Evolutionary conservation across 768 basidiomycete species (phyloP), one percentile per base, ranked within the genome.

Genomic region (Coprinopsis strossmayeri): DNA sequence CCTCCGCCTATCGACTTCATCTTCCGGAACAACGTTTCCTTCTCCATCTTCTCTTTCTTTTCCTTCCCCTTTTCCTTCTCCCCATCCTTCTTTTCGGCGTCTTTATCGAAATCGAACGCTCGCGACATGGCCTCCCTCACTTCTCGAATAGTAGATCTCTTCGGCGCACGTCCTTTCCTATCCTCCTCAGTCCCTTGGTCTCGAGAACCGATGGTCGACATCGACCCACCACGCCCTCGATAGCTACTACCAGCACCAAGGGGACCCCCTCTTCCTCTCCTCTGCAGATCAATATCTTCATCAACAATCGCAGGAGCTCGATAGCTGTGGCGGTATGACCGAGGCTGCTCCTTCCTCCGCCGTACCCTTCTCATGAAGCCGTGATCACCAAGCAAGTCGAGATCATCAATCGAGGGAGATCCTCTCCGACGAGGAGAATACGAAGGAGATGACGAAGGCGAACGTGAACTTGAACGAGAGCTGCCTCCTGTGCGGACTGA

Each of bases 241-340:
- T 4, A 12, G 18, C 11, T 11, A 3, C 39, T 17, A 23, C 20
- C 17, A 15, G 15, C 34, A 12, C 38, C 39, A 40, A 49, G 3
- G 15, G 34, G 38, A 26, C 28, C 25, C 5, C 38, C 24, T 12
- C 48, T 49, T 20, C 48, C 37, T 20, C 46, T 39, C 25, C 35
- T n/a, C 18, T 9, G 40, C 11, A 27, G 12, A 30, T 45, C 27
- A 20, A 34, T 7, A 12, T 20, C 45, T 20, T 5, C 3, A 11
- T 49, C 25, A n/a, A 13, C 12, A 12, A 3, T 9, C 38, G 18
- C 25, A n/a, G 18, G 13, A 11, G 24, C 15, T 9, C 50, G 44
- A 40, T 51, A 51, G 12, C 43, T 45, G 26, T 51, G 17, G 37
- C 50, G 34, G 34, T 51, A 51, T 37, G 44, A 46, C 38, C 50